Conservation (phyloP, 495 filamentous ascomycete genomes). For the Penicillium desertorum region DNA sequence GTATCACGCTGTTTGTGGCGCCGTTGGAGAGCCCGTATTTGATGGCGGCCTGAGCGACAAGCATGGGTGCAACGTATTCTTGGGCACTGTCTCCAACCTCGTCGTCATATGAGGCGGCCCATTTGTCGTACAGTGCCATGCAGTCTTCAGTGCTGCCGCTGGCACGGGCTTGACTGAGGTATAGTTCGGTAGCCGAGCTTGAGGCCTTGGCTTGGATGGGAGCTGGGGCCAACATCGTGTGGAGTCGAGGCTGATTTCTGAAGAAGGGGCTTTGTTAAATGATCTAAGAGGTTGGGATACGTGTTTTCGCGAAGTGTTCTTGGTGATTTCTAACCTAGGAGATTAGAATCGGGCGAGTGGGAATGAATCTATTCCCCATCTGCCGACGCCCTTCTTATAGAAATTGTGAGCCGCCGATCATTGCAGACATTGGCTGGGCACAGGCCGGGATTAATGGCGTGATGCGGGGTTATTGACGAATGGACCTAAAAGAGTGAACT, state of each 20-base stretch:
- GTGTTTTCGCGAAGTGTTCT: not conserved
- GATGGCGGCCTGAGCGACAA: conserved; percentile 37
- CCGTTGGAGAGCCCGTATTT: conserved; percentile 19
- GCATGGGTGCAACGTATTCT: conserved; percentile 41
- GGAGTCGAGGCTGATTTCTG: not conserved
- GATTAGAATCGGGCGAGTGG: not conserved
- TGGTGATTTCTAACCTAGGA: not conserved
- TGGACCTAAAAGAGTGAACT: conserved; percentile 12
- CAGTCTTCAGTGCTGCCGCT: conserved; percentile 29
- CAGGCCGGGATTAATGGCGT: conserved; percentile 17
- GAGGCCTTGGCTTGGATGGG: conserved; percentile 12
- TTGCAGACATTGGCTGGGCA: not conserved
- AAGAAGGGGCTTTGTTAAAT: not conserved
- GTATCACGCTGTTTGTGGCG: conserved; percentile 27
- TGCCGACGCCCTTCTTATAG: conserved; percentile 23
- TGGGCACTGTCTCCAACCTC: conserved; percentile 40
- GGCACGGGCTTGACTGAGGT: conserved; percentile 30
- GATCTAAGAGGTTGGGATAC: not conserved
- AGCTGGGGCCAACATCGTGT: conserved; percentile 28
- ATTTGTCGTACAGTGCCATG: conserved; percentile 45
- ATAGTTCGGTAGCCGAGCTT: conserved; percentile 24
- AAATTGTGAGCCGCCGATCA: conserved; percentile 1
- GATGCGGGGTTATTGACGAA: conserved; percentile 27
- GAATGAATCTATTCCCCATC: not conserved
- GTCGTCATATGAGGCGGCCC: conserved; percentile 46